A percentile compares a stretch with the other conserved stretches of the same genome.
phyloP scores from a whole-genome alignment of 2,329 filamentous ascomycete species.

The Penicillium sp. region DNA sequence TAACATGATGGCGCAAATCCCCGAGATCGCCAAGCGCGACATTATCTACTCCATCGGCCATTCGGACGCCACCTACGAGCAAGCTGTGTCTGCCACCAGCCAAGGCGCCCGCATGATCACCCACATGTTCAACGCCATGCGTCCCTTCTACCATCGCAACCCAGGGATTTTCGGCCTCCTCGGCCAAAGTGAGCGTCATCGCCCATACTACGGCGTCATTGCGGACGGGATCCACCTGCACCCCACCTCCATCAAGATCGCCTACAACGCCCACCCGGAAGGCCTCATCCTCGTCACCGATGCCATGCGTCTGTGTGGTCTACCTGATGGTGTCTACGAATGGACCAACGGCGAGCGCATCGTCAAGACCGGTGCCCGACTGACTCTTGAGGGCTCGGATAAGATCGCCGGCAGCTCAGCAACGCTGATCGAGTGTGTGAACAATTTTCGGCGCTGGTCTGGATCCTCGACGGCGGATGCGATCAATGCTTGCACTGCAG shows the following conservation, averaged over 20 bases:
- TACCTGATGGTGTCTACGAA: slow-evolving; percentile 76
- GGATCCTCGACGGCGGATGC: slow-evolving; percentile 37
- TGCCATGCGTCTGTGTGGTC: slow-evolving; percentile 79
- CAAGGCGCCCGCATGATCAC: slow-evolving; percentile 83
- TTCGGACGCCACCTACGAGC: slow-evolving; percentile 79
- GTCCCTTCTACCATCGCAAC: slow-evolving; percentile 81
- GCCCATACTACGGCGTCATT: slow-evolving; percentile 81
- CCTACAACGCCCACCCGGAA: slow-evolving; percentile 75
- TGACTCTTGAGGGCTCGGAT: slow-evolving; percentile 71
- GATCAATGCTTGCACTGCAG: slow-evolving; percentile 38
- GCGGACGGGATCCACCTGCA: slow-evolving; percentile 87
- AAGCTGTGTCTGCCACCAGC: slow-evolving; percentile 65
- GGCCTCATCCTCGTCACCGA: slow-evolving; percentile 88
- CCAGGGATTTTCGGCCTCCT: slow-evolving; percentile 84
- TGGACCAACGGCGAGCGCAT: slow-evolving; percentile 71
- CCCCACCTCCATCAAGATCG: slow-evolving; percentile 80
- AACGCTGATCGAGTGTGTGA: slow-evolving; percentile 42
- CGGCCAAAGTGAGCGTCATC: slow-evolving; percentile 54
- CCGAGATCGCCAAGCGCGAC: slow-evolving; percentile 56
- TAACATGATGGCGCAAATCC: slow-evolving; percentile 62
- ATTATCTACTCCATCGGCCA: slow-evolving; percentile 80
- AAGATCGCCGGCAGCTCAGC: slow-evolving; percentile 65
- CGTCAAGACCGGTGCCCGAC: slow-evolving; percentile 56
- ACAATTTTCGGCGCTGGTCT: slow-evolving; percentile 42
- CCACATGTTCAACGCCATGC: slow-evolving; percentile 92